Percentiles rank a stretch among this genome's conserved stretches.
Conservation (phyloP, 805 yeast genomes). For the Starmerella vitae region DNA sequence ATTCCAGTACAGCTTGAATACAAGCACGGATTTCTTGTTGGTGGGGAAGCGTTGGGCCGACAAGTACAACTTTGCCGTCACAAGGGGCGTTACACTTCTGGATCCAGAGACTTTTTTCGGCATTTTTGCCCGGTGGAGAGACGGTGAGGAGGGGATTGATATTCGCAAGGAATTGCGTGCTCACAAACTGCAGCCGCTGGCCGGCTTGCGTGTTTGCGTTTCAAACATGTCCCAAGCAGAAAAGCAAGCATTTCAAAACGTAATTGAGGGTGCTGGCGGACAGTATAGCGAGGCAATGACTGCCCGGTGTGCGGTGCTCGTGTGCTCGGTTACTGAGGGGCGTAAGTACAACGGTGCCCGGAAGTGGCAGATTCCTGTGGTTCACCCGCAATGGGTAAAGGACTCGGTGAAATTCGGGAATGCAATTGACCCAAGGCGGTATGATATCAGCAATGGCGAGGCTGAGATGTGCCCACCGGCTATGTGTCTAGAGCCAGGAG, state of each 20-base stretch:
- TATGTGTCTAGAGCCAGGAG: background rate
- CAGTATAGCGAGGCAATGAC: constrained; percentile 22
- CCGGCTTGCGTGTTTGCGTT: constrained; percentile 28
- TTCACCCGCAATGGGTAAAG: constrained; percentile 34
- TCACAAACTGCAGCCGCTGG: constrained; percentile 23
- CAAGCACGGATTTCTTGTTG: constrained; percentile 29
- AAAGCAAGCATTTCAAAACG: constrained; percentile 17
- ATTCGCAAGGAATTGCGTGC: constrained; percentile 19
- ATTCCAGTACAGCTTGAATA: constrained; percentile 9
- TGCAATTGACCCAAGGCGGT: constrained; percentile 30
- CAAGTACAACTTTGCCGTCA: constrained; percentile 41
- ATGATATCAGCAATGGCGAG: constrained; percentile 13
- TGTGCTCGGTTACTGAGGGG: constrained; percentile 25
- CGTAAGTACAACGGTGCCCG: constrained; percentile 30
- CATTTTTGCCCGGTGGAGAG: constrained; percentile 41
- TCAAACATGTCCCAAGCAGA: constrained; percentile 28
- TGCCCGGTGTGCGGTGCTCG: constrained; percentile 23
- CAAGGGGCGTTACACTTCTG: constrained; percentile 42
- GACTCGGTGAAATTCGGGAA: constrained; percentile 33
- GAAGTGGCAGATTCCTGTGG: constrained; percentile 31
- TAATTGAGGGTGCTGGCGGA: constrained; percentile 29
- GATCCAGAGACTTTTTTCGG: constrained; percentile 34
- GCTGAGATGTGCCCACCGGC: constrained; percentile 9
- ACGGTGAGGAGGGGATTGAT: constrained; percentile 23
- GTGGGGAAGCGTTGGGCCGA: constrained; percentile 42